Conservation (phyloP, 352 stramenopile species). For the Globisporangium paroecandrum region DNA sequence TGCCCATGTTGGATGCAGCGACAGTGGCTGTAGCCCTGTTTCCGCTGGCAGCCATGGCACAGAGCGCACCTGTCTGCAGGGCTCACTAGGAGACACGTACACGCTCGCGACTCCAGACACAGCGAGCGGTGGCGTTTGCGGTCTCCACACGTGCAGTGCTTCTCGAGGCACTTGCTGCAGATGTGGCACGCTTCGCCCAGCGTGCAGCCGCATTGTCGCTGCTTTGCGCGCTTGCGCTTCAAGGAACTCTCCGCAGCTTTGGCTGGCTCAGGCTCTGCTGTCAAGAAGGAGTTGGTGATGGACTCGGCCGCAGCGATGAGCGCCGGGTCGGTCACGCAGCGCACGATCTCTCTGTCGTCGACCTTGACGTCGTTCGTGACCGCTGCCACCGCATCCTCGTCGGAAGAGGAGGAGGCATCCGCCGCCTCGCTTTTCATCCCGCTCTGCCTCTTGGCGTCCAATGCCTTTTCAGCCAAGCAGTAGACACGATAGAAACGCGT, state of each 20-base stretch:
- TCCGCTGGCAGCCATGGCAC: slow-evolving; percentile 56
- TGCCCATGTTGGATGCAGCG: slow-evolving; percentile 51
- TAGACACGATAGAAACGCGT: slow-evolving; percentile 19
- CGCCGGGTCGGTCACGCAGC: not conserved
- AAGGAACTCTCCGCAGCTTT: not conserved
- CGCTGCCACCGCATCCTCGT: not conserved
- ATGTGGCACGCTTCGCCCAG: slow-evolving; percentile 43
- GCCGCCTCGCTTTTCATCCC: not conserved
- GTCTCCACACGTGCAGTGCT: slow-evolving; percentile 52
- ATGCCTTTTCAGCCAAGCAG: slow-evolving; percentile 3
- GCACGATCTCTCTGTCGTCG: not conserved
- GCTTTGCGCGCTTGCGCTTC: slow-evolving; percentile 14
- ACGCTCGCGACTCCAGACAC: slow-evolving; percentile 65
- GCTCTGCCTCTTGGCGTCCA: not conserved
- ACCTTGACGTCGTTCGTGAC: not conserved
- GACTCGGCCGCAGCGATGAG: slow-evolving; percentile 10
- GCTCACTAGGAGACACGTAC: slow-evolving; percentile 40
- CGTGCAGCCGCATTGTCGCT: slow-evolving; percentile 42
- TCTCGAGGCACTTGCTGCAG: slow-evolving; percentile 57
- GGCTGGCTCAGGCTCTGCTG: not conserved
- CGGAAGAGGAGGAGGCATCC: not conserved
- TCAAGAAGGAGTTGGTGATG: slow-evolving; percentile 12
- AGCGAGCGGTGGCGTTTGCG: slow-evolving; percentile 18
- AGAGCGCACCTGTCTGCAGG: slow-evolving; percentile 35
- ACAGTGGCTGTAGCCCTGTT: slow-evolving; percentile 41